phyloP scores from a whole-genome alignment of 331 rosid species.

The Stylosanthes scabra region DNA sequence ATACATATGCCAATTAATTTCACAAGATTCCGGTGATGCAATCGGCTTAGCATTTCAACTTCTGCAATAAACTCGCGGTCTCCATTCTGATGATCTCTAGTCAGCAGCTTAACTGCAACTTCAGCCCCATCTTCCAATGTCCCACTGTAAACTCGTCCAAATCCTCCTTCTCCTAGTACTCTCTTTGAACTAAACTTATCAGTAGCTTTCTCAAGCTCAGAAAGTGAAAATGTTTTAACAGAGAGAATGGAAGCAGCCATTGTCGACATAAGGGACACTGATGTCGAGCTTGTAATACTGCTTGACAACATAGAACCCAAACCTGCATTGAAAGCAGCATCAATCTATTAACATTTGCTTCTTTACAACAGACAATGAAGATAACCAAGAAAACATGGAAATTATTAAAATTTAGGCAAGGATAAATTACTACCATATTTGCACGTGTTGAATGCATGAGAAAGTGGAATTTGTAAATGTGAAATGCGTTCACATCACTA shows the following conservation, averaged over 20 bases:
- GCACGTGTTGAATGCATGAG: slow-evolving; percentile 1
- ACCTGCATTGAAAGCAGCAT: slow-evolving; percentile 54
- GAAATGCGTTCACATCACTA: slow-evolving; percentile 1
- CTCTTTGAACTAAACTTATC: slow-evolving; percentile 79
- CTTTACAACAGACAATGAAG: slow-evolving; percentile 12
- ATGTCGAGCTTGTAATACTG: slow-evolving; percentile 83
- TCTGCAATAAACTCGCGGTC: slow-evolving; percentile 97
- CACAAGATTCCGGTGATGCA: slow-evolving; percentile 97
- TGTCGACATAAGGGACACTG: slow-evolving; percentile 80
- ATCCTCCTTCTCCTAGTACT: slow-evolving; percentile 95
- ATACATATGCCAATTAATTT: slow-evolving; percentile 93
- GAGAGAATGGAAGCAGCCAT: slow-evolving; percentile 86
- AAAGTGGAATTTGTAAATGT: slow-evolving; percentile 6
- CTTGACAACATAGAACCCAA: slow-evolving; percentile 79
- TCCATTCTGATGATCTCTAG: slow-evolving; percentile 82
- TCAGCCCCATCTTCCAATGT: slow-evolving; percentile 82
- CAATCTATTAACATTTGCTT: slow-evolving; percentile 37
- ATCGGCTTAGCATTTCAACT: slow-evolving; percentile 96
- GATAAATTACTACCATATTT: slow-evolving; percentile 17
- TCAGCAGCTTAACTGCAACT: slow-evolving; percentile 94
- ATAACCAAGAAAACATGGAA: slow-evolving; percentile 17
- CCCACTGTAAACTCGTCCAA: slow-evolving; percentile 91
- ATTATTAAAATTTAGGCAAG: not conserved
- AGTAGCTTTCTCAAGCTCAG: slow-evolving; percentile 92
- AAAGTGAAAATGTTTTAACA: slow-evolving; percentile 75